phyloP scores from a whole-genome alignment of 192 early-diverging fungal species.

The Coemansia umbellata region DNA sequence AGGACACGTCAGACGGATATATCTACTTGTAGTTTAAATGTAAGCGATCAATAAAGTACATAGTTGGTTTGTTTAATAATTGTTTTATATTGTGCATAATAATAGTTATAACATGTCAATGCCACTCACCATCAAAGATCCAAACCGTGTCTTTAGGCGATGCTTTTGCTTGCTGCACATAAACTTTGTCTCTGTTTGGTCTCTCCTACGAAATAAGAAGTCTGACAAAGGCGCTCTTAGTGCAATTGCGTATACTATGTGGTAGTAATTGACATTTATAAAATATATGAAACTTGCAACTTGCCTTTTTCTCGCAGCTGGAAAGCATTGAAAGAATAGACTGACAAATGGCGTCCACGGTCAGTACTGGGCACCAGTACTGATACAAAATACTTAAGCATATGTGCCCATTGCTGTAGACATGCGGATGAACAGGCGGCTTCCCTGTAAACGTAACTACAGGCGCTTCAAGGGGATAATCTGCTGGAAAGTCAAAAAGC shows the following conservation, averaged over 20 bases:
- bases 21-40: no score
- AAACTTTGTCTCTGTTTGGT: conserved; percentile 26
- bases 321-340: conserved; percentile 91
- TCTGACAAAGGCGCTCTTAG: neutral
- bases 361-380: conserved; percentile 91
- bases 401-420: conserved; percentile 95
- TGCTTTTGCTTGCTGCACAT: conserved; percentile 34
- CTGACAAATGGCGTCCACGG: conserved; percentile 83
- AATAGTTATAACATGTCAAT: no score
- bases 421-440: conserved; percentile 71
- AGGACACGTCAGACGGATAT: no score
- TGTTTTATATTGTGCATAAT: no score
- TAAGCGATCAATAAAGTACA: no score
- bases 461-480: conserved; percentile 73
- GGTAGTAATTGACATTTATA: no score
- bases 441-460: conserved; percentile 62
- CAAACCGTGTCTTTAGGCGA: conserved; percentile 47
- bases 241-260: neutral
- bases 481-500: conserved; percentile 67
- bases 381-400: conserved; percentile 94
- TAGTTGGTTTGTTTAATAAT: no score
- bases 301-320: conserved; percentile 72
- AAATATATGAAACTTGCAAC: no score
- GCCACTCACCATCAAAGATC: conserved; percentile 49
- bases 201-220: conserved; percentile 12